Evolutionary conservation across 768 basidiomycete genomes (phyloP), one percentile per base, ranked within the genome.

Genomic region (Boletus rubropictus): DNA sequence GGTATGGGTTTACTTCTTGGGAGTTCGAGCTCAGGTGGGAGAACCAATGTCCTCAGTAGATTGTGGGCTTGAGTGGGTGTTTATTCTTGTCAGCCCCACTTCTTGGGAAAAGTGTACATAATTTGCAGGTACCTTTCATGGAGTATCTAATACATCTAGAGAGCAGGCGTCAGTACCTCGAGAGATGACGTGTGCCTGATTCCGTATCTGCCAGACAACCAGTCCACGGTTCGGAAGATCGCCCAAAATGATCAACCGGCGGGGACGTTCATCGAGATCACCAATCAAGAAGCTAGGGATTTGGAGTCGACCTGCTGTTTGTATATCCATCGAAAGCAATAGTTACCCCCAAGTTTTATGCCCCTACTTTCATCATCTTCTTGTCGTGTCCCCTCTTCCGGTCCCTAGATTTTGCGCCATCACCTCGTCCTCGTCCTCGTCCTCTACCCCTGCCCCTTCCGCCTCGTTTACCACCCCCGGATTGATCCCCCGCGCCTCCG

Each of bases 351-450:
- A 31, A 29, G 17, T 14, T 27, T 32, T 38, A 65, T 18, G 53
- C 73, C 10, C 80, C 86, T 46, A 71, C 79, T 49, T 72, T 77
- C 9, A 79, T 75, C 86, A 94, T 82, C 72, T 96, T 96, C 68
- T 82, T 87, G 64, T 93, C 93, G 58, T 89, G 86, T 0, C 89
- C 93, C 43, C 87, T 70, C 64, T 87, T 91, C 27, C 91, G 74
- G 50, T 82, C 75, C 58, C 81, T 82, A 57, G 91, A 92, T 66
- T 85, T 89, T 85, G 79, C 63, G 10, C 69, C 61, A 12, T 70
- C 62, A 3, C 72, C 63, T 9, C 74, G 59, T 0, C 72, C 69
- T 35, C 77, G 61, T 3, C 76, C 68, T 3, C 74, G 60, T 1
- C 72, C 70, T 4, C 76, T 67, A 1, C 70, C 64, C 3, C 69